Percentiles rank a stretch among this genome's conserved stretches.
Evolutionary conservation across 1,139 yeast genomes (phyloP).

Genomic region (Sugiyamaella japonica): DNA sequence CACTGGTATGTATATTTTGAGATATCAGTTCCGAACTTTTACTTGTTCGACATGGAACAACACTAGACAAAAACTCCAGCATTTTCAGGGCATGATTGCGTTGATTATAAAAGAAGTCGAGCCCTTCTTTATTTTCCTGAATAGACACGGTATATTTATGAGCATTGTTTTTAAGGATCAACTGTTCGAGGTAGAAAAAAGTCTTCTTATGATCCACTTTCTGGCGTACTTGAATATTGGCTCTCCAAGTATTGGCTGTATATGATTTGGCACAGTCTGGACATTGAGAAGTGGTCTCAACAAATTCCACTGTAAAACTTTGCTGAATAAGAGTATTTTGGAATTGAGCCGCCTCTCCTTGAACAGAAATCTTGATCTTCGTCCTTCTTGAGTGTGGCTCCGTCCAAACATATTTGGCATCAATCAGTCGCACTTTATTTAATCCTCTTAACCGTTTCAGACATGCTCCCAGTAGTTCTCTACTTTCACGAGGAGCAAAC

Average conservation of each 20-base stretch:
- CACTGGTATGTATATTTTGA: conserved; percentile 87
- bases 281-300: conserved; percentile 94
- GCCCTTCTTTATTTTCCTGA: conserved; percentile 89
- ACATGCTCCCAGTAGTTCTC: conserved; percentile 90
- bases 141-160: conserved; percentile 92
- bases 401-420: conserved; percentile 97
- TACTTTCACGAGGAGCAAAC: conserved; percentile 83
- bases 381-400: conserved; percentile 98
- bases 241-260: conserved; percentile 97
- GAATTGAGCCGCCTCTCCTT: conserved; percentile 81
- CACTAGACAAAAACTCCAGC: conserved; percentile 84
- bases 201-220: conserved; percentile 97
- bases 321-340: conserved; percentile 90
- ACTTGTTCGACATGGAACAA: conserved; percentile 78
- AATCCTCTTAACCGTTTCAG: conserved; percentile 85
- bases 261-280: conserved; percentile 97
- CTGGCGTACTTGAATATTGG: conserved; percentile 97
- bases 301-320: conserved; percentile 91
- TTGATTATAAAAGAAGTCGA: conserved; percentile 88
- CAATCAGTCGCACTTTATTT: conserved; percentile 80
- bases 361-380: conserved; percentile 85
- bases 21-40: conserved; percentile 89
- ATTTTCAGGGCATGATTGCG: conserved; percentile 90
- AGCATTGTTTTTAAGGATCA: conserved; percentile 88
- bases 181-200: conserved; percentile 89